Percentiles rank a stretch among this genome's conserved stretches.
These are phyloP conservation scores for Volutella citrinella DNA, from an alignment of 2,329 filamentous ascomycete species.

Conservation along the genomic window DNA sequence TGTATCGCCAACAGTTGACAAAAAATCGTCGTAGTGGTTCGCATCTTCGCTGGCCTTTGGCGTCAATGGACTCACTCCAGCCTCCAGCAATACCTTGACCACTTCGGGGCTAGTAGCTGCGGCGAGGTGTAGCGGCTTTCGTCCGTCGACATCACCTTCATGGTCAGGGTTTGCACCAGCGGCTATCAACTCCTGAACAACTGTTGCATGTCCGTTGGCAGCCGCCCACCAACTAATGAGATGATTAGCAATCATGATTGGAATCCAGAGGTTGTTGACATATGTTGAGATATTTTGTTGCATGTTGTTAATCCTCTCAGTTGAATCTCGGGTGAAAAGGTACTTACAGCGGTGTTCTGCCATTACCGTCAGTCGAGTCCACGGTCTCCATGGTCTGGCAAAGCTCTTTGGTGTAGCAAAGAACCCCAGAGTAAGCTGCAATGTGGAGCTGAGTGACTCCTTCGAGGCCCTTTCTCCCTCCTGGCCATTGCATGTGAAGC, in stretches of 20 bases:
- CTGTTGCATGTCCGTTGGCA: conserved; percentile 13
- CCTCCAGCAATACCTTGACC: conserved; percentile 29
- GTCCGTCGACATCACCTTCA: conserved; percentile 17
- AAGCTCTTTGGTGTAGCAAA: conserved; percentile 17
- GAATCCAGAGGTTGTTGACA: too few relatives aligned
- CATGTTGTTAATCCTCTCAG: neutral
- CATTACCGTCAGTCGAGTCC: conserved; percentile 10
- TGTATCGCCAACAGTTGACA: conserved; percentile 19
- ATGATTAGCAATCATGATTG: conserved; percentile 2
- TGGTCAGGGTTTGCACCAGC: conserved; percentile 24
- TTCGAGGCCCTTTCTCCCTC: neutral
- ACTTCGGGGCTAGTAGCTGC: conserved; percentile 26
- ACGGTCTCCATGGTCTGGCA: conserved; percentile 10
- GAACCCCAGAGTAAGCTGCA: conserved; percentile 15
- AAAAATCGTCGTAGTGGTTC: too few relatives aligned
- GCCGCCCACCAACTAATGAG: conserved; percentile 24
- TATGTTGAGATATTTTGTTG: too few relatives aligned
- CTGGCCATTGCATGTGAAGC: conserved; percentile 12
- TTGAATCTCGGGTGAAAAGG: too few relatives aligned
- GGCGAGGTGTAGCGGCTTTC: conserved; percentile 34
- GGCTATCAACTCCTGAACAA: conserved; percentile 17
- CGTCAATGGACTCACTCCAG: conserved; percentile 33
- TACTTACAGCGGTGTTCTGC: conserved; percentile 22
- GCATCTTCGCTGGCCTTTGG: conserved; percentile 19
- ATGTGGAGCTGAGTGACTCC: conserved; percentile 12